Evolutionary conservation across 2,329 filamentous ascomycete genomes (phyloP).

Genomic region (Verticillium nonalfalfae): DNA sequence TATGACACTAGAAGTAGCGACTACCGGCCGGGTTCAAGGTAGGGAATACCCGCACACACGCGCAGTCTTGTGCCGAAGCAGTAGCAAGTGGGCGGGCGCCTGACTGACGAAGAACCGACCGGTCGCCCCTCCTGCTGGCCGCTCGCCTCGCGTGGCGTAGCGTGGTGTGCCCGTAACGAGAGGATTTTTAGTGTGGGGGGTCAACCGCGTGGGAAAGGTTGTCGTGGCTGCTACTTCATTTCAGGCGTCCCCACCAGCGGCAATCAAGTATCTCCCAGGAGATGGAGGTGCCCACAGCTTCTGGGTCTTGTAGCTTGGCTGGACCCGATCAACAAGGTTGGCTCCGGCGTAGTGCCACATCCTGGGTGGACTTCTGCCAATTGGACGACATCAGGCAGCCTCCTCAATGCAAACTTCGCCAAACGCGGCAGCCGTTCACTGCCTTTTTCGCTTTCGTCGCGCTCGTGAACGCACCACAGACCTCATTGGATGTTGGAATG

Average conservation of each 20-base stretch:
- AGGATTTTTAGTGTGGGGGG: not conserved
- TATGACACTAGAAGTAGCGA: not conserved
- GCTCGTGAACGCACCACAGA: no score
- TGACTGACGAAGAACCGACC: not conserved
- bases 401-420: no score
- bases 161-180: not conserved
- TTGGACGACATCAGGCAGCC: no score
- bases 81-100: not conserved
- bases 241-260: not conserved
- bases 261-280: not conserved
- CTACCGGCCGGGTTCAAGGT: not conserved
- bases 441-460: no score
- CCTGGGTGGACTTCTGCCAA: no score
- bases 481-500: not conserved
- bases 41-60: not conserved
- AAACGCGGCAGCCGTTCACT: no score
- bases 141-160: not conserved
- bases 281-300: not conserved
- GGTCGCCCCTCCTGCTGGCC: not conserved
- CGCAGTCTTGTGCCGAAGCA: not conserved
- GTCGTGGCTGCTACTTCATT: not conserved
- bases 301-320: not conserved
- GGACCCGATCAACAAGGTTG: not conserved
- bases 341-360: not conserved
- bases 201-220: not conserved